Evolutionary conservation across 106 monocot species (phyloP).

Genomic region (Platanthera zijinensis): DNA sequence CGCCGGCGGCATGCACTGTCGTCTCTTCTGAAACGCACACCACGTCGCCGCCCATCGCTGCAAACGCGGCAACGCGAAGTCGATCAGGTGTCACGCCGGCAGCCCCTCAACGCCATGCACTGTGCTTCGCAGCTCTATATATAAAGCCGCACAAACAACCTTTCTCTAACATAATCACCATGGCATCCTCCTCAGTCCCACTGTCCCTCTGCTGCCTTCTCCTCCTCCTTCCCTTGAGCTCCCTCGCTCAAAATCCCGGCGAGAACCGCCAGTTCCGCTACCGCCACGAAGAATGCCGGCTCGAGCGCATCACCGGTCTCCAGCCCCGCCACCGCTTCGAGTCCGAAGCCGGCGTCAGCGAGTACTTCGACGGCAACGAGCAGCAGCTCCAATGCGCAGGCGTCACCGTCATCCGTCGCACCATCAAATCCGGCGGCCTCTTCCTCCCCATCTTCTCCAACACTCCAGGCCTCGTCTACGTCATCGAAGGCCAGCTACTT

Average conservation of each 20-base stretch:
- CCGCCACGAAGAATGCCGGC: slow-evolving; percentile 11
- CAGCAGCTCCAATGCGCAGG: slow-evolving; percentile 34
- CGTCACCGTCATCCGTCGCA: slow-evolving; percentile 8
- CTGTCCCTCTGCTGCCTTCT: background rate
- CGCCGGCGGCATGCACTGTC: background rate
- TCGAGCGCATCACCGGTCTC: slow-evolving; percentile 19
- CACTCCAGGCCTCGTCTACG: slow-evolving; percentile 26
- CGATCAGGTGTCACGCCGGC: background rate
- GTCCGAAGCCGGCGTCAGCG: slow-evolving; percentile 35
- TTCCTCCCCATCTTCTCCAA: slow-evolving; percentile 17
- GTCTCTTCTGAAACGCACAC: background rate
- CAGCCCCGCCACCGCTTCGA: slow-evolving; percentile 19
- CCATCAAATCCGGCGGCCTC: slow-evolving; percentile 16
- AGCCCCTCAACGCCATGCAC: background rate
- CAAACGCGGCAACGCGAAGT: background rate
- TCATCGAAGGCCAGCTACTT: slow-evolving; percentile 14
- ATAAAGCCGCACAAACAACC: background rate
- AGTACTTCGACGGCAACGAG: slow-evolving; percentile 20
- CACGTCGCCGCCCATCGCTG: background rate
- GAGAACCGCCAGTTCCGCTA: slow-evolving; percentile 2
- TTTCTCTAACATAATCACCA: background rate
- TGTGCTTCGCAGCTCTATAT: background rate
- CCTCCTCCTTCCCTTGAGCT: slow-evolving; percentile 8
- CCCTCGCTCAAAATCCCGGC: slow-evolving; percentile 9
- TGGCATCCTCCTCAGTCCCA: background rate